These are phyloP conservation scores for Globisporangium nunn DNA, from an alignment of 352 stramenopile species.

Conservation along the genomic window DNA sequence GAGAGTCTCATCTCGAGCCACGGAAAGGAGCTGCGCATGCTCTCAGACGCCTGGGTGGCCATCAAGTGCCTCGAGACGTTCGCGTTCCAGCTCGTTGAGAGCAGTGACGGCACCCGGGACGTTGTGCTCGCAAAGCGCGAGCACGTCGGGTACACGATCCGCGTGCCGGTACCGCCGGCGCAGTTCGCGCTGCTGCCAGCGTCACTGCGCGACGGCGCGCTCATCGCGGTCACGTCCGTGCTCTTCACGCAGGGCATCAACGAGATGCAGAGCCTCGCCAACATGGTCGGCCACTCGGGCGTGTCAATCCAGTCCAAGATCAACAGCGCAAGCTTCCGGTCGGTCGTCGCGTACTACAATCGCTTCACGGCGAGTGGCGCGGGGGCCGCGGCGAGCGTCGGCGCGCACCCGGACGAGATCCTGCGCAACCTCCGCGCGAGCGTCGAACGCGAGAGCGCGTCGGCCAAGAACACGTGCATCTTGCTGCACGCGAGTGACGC, in stretches of 20 bases:
- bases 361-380: constrained; percentile 36
- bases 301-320: constrained; percentile 83
- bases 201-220: constrained; percentile 33
- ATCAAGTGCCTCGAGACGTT: constrained; percentile 86
- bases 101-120: constrained; percentile 17
- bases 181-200: constrained; percentile 47
- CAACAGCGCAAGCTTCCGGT: constrained; percentile 68
- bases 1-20: constrained; percentile 94
- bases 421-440: constrained; percentile 53
- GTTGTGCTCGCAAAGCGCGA: constrained; percentile 58
- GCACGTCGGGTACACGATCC: constrained; percentile 62
- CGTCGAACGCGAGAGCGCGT: constrained; percentile 67
- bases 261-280: constrained; percentile 90
- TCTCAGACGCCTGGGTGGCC: constrained; percentile 87
- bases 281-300: constrained; percentile 75
- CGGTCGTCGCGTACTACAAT: constrained; percentile 76
- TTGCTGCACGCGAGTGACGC: constrained; percentile 76
- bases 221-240: constrained; percentile 73
- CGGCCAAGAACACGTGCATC: constrained; percentile 85
- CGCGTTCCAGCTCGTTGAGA: constrained; percentile 68
- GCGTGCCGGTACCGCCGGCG: constrained; percentile 30
- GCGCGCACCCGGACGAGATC: constrained; percentile 60
- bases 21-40: constrained; percentile 94
- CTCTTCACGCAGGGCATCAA: constrained; percentile 91
- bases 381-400: constrained; percentile 38